Evolutionary conservation across 2,329 filamentous ascomycete species (phyloP), one percentile per base, ranked within the genome.

Genomic region (Calonectria fujianensis): DNA sequence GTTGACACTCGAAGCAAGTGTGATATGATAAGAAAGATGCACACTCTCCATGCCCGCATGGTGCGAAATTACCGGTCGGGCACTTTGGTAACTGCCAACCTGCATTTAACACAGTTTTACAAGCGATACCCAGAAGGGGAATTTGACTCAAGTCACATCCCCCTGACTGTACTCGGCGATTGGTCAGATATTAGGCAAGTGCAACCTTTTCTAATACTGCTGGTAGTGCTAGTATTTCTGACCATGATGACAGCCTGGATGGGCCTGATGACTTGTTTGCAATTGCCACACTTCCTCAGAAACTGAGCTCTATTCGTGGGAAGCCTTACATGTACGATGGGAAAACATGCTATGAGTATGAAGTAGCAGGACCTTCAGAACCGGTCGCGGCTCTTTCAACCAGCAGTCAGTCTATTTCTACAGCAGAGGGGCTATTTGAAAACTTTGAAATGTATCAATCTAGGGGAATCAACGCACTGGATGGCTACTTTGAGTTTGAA

Each of bases 91-190:
- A 75, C 74, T 18, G 70, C 74, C 3, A 73, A 76, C 29, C 4
- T 76, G 31, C 69, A 75, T 52, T 45, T 76, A 50, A 75, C 72
- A 7, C 74, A 76, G 13, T 76, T 76, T 45, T 73, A 76, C 18
- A 75, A 74, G 32, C 51, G 74, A 14, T 76, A 76, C 29, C 74
- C 74, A 4, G 61, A 74, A 24, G 74, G 66, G 2, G 45, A 68
- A 35, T 75, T 76, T 18, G 69, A 76, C 20, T 70, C 66, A 31
- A 72, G 72, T 6, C 74, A 76, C 20, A 64, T 76, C 20, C 74
- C 74, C 13, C 73, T 76, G 31, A 67, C 74, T 2, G 57, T 35
- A 16, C 20, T 68, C 7, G 48, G 45, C 1, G 39, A 75, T 24
- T 76, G 74, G 74, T 70, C 70, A 59, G 69, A 70, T n/a, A 13